These are phyloP conservation scores for Chrysanthemum makinoi DNA, from an alignment of 129 eudicot species.

Conservation along the genomic window DNA sequence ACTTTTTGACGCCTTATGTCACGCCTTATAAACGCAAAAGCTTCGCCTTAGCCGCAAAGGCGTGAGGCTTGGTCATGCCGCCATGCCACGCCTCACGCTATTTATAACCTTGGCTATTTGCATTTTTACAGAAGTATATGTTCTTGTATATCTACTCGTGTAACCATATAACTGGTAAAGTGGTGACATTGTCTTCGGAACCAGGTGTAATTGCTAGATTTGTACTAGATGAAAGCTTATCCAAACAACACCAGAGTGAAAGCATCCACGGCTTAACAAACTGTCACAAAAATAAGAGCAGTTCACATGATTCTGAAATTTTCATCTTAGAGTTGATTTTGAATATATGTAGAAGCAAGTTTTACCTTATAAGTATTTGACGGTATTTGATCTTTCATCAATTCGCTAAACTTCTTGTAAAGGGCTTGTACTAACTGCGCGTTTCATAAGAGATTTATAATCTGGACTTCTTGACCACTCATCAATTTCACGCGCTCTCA, in stretches of 20 bases:
- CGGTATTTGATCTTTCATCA: not conserved
- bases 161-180: not conserved
- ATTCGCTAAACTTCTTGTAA: slow-evolving; percentile 41
- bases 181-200: not conserved
- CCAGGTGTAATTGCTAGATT: not conserved
- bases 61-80: too few relatives aligned
- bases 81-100: too few relatives aligned
- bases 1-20: too few relatives aligned
- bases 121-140: slow-evolving; percentile 19
- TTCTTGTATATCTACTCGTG: slow-evolving; percentile 9
- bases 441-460: slow-evolving; percentile 63
- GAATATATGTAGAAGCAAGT: slow-evolving; percentile 9
- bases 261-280: slow-evolving; percentile 21
- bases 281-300: slow-evolving; percentile 15
- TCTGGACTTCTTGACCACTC: slow-evolving; percentile 97
- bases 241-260: slow-evolving; percentile 20
- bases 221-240: slow-evolving; percentile 20
- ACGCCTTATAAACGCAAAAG: too few relatives aligned
- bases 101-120: too few relatives aligned
- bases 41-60: too few relatives aligned
- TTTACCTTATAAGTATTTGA: slow-evolving; percentile 18
- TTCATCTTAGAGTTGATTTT: not conserved
- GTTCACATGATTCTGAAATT: slow-evolving; percentile 2
- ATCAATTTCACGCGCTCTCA: slow-evolving; percentile 97
- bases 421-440: slow-evolving; percentile 50